These are phyloP conservation scores for Tilletia horrida DNA, from an alignment of 1,284 basidiomycete species.

Conservation along the genomic window DNA sequence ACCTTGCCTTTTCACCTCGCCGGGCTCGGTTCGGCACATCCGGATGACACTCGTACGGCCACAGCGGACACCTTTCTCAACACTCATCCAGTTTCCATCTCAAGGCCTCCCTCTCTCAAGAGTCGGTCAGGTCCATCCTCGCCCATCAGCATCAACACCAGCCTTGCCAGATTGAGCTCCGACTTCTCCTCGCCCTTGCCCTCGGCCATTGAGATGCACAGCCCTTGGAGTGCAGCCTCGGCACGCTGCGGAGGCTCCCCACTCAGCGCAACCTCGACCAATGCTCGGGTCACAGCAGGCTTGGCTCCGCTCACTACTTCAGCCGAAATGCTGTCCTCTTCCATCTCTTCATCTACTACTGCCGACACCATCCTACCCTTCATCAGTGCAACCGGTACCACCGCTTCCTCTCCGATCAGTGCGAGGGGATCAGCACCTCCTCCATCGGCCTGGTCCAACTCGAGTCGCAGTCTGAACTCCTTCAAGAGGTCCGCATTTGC, in stretches of 20 bases:
- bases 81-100: neutral
- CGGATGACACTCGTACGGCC: neutral
- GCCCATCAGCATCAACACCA: constrained; percentile 1
- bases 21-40: too few relatives aligned
- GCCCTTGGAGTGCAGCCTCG: neutral
- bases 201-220: neutral
- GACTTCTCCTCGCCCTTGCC: neutral
- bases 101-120: constrained; percentile 1
- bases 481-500: constrained; percentile 8
- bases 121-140: neutral
- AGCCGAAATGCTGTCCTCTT: too few relatives aligned
- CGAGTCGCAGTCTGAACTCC: neutral
- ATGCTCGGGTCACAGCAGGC: too few relatives aligned
- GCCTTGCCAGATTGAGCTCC: neutral
- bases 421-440: neutral
- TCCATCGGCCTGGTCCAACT: neutral
- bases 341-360: too few relatives aligned
- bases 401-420: neutral
- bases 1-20: neutral
- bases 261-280: neutral
- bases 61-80: neutral
- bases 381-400: neutral
- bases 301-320: too few relatives aligned
- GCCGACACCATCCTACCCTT: too few relatives aligned
- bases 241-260: constrained; percentile 10